Base-by-base conservation (phyloP, 1,139 yeast species). In the Blastobotrys indianensis region DNA sequence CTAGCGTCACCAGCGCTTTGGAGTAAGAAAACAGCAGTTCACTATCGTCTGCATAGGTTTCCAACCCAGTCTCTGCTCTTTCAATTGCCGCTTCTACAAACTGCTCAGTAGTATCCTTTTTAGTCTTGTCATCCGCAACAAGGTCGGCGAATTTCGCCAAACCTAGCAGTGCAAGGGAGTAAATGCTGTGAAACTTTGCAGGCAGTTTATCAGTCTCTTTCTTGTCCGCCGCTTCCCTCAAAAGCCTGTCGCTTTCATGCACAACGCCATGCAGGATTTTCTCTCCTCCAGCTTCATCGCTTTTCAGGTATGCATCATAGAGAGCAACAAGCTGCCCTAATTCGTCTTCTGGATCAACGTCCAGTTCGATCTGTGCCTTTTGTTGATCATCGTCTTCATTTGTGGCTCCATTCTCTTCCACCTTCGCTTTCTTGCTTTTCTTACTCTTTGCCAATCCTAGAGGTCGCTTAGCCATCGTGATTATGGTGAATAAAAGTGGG, bases 221-320 rank as follows among this genome's bases (percentile, higher is more conserved):
- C 28, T 39, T 34, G 23, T 64, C 48, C 20, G 49, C 65, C 37
- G 62, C 56, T 46, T 67, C 61, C 56, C 95, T 73, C 54, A 87
- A 70, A 36, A 87, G 63, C 40, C 95, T 69, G 59, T 90, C 97
- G 66, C 96, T 85, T 63, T 92, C 97, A 59, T 92, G 96, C 16
- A 92, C 77, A 4, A 92, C 75, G 28, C 97, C 97, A 58, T 88
- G 85, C 44, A 88, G 68, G 35, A 87, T 47, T 17, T 57, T 56
- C 25, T 40, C 31, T 15, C 33, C 20, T 10, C 48, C 42, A 10
- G 29, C 36, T 7, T 46, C 43, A 13, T 39, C 29, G 23, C 28
- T 38, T 16, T 43, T 29, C 20, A 37, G 23, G 30, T 76, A 79
- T 2, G 82, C 73, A 4, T 61, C 53, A 39, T 70, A 88, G 39